A percentile compares a stretch with the other conserved stretches of the same genome.
Conservation (phyloP, 495 filamentous ascomycete genomes). For the Lentithecium fluviatile region DNA sequence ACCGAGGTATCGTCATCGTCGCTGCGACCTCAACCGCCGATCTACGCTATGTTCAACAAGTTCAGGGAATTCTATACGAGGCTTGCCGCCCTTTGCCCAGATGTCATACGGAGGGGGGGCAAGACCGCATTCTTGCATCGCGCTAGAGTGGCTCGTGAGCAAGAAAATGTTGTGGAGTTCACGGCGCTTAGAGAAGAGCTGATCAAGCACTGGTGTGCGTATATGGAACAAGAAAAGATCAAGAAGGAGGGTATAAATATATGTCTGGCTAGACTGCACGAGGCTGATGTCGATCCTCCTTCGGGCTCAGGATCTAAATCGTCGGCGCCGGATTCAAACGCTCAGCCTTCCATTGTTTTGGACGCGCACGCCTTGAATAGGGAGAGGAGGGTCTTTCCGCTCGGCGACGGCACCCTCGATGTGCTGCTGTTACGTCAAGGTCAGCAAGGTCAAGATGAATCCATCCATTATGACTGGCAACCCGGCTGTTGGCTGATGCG, state of each 20-base stretch:
- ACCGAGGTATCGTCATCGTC: not conserved
- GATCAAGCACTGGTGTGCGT: constrained; percentile 27
- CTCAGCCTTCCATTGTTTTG: too few relatives aligned
- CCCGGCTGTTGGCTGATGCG: too few relatives aligned
- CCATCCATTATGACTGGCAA: too few relatives aligned
- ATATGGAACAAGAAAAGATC: constrained; percentile 27
- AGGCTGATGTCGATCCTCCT: constrained; percentile 23
- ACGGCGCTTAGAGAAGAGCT: constrained; percentile 30
- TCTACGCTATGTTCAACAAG: constrained; percentile 29
- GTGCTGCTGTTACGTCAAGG: too few relatives aligned
- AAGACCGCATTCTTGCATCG: constrained; percentile 29
- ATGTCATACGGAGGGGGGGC: constrained; percentile 5
- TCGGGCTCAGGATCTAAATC: too few relatives aligned
- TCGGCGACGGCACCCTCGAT: too few relatives aligned
- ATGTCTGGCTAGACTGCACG: constrained; percentile 16
- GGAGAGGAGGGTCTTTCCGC: too few relatives aligned
- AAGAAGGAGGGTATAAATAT: constrained; percentile 21
- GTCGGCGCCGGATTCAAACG: too few relatives aligned
- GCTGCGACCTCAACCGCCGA: constrained; percentile 14
- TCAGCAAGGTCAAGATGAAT: too few relatives aligned
- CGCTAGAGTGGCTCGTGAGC: constrained; percentile 31
- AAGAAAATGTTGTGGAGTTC: constrained; percentile 30
- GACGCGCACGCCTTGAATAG: too few relatives aligned
- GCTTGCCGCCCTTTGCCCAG: constrained; percentile 8
- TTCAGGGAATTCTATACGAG: constrained; percentile 28